Conservation (phyloP, 306 rosid species). For the Prunus dulcis region DNA sequence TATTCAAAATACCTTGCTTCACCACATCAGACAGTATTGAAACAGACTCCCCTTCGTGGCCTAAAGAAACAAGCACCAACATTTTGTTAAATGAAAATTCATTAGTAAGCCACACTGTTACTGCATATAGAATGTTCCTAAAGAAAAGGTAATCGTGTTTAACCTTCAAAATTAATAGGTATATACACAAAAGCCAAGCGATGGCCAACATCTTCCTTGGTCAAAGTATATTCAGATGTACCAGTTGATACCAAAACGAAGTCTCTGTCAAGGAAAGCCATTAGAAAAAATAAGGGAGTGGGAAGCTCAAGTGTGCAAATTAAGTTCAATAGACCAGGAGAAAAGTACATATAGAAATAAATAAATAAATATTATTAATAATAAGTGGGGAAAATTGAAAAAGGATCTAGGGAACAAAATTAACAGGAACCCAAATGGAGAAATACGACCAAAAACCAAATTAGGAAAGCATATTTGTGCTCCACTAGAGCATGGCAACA, state of each 20-base stretch:
- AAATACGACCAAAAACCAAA: constrained; percentile 15
- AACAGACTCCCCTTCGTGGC: constrained; percentile 84
- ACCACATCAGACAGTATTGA: constrained; percentile 60
- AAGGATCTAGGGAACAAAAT: constrained; percentile 6
- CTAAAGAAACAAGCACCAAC: constrained; percentile 42
- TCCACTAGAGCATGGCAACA: constrained; percentile 7
- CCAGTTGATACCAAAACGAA: constrained; percentile 66
- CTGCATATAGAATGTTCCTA: constrained; percentile 14
- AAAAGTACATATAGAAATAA: not conserved
- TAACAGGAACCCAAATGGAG: constrained; percentile 10
- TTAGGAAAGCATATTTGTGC: not conserved
- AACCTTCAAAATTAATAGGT: constrained; percentile 95
- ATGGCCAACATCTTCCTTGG: constrained; percentile 84
- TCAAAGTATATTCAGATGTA: constrained; percentile 76
- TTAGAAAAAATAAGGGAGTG: constrained; percentile 7
- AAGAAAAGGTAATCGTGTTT: constrained; percentile 12
- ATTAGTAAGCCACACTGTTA: constrained; percentile 14
- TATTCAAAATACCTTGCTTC: constrained; percentile 68
- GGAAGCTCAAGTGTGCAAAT: constrained; percentile 12
- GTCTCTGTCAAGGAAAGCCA: constrained; percentile 48
- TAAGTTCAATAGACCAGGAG: not conserved
- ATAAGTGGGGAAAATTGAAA: not conserved
- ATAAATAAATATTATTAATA: not conserved
- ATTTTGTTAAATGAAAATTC: constrained; percentile 16
- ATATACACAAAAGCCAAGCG: constrained; percentile 68